Conservation (phyloP, 192 early-diverging fungal genomes). For the Borealophlyctis nickersoniae region DNA sequence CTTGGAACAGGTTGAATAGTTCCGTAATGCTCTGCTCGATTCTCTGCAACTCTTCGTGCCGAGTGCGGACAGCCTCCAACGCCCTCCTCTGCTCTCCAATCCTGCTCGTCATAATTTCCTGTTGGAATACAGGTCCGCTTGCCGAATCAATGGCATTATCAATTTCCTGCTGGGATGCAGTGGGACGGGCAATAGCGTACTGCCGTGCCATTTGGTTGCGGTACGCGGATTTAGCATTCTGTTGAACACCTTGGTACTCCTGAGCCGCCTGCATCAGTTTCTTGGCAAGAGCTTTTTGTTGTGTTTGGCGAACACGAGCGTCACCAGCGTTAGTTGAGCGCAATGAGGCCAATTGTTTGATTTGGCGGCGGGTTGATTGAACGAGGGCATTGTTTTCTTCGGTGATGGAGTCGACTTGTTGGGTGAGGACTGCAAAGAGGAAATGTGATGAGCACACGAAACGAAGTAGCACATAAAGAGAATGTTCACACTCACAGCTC, state of each 20-base stretch:
- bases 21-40: constrained; percentile 57
- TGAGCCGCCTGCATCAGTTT: constrained; percentile 41
- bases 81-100: constrained; percentile 47
- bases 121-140: constrained; percentile 51
- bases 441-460: background rate
- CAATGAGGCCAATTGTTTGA: constrained; percentile 17
- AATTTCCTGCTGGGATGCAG: constrained; percentile 58
- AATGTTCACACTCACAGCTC: background rate
- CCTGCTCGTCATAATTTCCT: constrained; percentile 48
- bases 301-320: constrained; percentile 25
- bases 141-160: constrained; percentile 48
- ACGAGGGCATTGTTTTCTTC: constrained; percentile 24
- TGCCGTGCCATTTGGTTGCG: constrained; percentile 41
- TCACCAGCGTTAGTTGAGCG: constrained; percentile 19
- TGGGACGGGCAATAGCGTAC: constrained; percentile 40
- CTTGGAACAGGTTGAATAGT: constrained; percentile 57
- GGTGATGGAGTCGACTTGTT: constrained; percentile 24
- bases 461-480: background rate
- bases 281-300: constrained; percentile 38
- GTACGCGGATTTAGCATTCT: constrained; percentile 35
- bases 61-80: constrained; percentile 54
- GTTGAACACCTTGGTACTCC: constrained; percentile 37
- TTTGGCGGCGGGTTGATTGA: constrained; percentile 21
- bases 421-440: background rate
- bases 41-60: constrained; percentile 60